These are phyloP conservation scores for Podospora bellae-mahoneyi DNA, from an alignment of 495 filamentous ascomycete species.

Conservation along the genomic window DNA sequence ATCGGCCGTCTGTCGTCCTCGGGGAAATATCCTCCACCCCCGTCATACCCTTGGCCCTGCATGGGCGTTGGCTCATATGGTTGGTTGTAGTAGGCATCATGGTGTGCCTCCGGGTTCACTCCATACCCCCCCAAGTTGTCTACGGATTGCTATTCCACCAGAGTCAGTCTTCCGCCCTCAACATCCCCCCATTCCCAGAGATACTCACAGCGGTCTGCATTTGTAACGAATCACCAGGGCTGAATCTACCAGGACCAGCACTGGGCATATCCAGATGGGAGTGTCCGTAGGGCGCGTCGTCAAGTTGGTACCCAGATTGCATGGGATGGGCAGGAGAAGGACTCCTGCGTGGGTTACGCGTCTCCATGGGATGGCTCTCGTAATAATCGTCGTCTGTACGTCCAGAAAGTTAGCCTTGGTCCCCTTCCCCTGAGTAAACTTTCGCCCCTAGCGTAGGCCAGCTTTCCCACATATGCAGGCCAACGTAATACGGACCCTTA, in stretches of 20 bases:
- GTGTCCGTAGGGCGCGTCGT: conserved; percentile 60
- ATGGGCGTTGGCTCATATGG: conserved; percentile 69
- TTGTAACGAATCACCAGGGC: conserved; percentile 60
- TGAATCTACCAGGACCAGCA: conserved; percentile 45
- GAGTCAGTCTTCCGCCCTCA: not conserved
- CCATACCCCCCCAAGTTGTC: conserved; percentile 72
- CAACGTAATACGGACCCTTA: conserved; percentile 19
- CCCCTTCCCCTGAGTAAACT: not conserved
- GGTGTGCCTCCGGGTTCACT: conserved; percentile 76
- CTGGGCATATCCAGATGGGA: conserved; percentile 64
- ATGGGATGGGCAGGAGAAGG: conserved; percentile 55
- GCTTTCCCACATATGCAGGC: conserved; percentile 8
- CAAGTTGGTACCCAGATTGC: conserved; percentile 64
- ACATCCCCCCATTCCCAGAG: not conserved
- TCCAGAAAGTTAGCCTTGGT: conserved; percentile 26
- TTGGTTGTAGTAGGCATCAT: conserved; percentile 80
- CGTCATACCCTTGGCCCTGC: conserved; percentile 54
- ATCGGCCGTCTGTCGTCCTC: conserved; percentile 52
- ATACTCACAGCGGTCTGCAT: conserved; percentile 68
- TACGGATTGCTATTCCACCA: conserved; percentile 63
- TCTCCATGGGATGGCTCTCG: conserved; percentile 52
- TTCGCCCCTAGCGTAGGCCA: not conserved
- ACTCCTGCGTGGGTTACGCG: conserved; percentile 51
- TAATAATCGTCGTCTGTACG: conserved; percentile 60
- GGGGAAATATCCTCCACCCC: conserved; percentile 24